These are phyloP conservation scores for Paraphaeosphaeria minitans DNA, from an alignment of 2,329 filamentous ascomycete genomes.

Conservation along the genomic window DNA sequence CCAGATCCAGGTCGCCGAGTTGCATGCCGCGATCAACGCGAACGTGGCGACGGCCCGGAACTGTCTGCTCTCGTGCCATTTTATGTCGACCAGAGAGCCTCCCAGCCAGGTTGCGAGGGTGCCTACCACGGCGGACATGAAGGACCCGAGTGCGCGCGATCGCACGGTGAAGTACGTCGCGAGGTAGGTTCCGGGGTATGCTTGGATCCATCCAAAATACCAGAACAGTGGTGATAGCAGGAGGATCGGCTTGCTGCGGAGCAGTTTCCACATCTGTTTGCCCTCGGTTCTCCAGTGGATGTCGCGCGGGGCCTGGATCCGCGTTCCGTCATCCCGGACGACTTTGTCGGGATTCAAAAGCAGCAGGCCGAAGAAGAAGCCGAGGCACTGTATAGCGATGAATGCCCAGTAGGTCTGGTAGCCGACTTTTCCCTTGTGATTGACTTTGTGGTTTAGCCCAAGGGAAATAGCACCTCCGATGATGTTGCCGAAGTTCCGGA, in stretches of 20 bases:
- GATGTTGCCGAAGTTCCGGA: constrained; percentile 58
- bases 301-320: constrained; percentile 36
- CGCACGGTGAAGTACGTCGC: constrained; percentile 59
- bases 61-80: constrained; percentile 49
- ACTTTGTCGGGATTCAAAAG: constrained; percentile 54
- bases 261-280: constrained; percentile 49
- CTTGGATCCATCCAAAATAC: constrained; percentile 50
- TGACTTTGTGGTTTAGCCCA: constrained; percentile 53
- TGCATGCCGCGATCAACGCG: constrained; percentile 49
- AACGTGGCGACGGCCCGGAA: constrained; percentile 50
- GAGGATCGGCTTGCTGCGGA: constrained; percentile 53
- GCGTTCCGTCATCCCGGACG: constrained; percentile 47
- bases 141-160: constrained; percentile 52
- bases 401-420: constrained; percentile 48
- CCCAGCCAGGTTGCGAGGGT: constrained; percentile 53
- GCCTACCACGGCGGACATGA: constrained; percentile 54
- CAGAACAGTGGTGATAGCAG: constrained; percentile 54
- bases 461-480: constrained; percentile 58
- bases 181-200: constrained; percentile 58
- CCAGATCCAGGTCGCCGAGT: constrained; percentile 56
- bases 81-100: constrained; percentile 55
- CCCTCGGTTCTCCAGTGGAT: constrained; percentile 41
- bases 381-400: constrained; percentile 54
- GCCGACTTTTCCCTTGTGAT: constrained; percentile 51
- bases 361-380: constrained; percentile 51